Evolutionary conservation across 2,329 filamentous ascomycete genomes (phyloP).

Genomic region (Zymoseptoria ardabiliae): DNA sequence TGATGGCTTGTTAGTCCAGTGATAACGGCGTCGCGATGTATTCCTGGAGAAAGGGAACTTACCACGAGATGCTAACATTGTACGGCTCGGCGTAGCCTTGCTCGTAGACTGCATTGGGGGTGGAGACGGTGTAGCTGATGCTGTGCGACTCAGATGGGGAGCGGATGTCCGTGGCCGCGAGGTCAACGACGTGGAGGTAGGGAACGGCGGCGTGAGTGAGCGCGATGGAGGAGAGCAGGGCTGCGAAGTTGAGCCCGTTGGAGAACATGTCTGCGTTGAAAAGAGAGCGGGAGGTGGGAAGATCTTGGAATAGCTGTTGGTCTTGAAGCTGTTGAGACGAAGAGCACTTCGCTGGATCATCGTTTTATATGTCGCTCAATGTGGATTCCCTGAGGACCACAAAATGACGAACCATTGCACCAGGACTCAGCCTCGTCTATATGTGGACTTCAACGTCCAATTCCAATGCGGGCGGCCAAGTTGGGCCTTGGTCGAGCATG

Average conservation of each 20-base stretch:
- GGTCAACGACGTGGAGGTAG: conserved; percentile 14
- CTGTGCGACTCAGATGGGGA: conserved; percentile 8
- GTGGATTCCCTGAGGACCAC: background rate
- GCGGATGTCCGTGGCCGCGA: conserved; percentile 10
- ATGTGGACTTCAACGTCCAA: background rate
- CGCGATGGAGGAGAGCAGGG: background rate
- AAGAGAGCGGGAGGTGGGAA: background rate
- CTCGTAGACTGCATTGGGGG: conserved; percentile 16
- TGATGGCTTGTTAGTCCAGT: background rate
- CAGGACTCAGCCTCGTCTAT: background rate
- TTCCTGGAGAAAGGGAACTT: background rate
- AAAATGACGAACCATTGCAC: background rate
- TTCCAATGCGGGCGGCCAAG: background rate
- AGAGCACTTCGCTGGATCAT: background rate
- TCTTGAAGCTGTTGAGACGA: background rate
- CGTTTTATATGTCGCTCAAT: background rate
- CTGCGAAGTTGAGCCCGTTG: background rate
- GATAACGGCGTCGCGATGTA: background rate
- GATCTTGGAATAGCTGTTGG: background rate
- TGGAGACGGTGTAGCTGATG: conserved; percentile 17
- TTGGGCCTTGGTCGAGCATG: background rate
- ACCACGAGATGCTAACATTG: conserved; percentile 14
- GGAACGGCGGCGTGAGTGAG: background rate
- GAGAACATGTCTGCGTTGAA: background rate
- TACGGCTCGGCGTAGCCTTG: conserved; percentile 10